Evolutionary conservation across 2,329 filamentous ascomycete genomes (phyloP), one percentile per base, ranked within the genome.

Genomic region (Ascochyta clinopodiicola): DNA sequence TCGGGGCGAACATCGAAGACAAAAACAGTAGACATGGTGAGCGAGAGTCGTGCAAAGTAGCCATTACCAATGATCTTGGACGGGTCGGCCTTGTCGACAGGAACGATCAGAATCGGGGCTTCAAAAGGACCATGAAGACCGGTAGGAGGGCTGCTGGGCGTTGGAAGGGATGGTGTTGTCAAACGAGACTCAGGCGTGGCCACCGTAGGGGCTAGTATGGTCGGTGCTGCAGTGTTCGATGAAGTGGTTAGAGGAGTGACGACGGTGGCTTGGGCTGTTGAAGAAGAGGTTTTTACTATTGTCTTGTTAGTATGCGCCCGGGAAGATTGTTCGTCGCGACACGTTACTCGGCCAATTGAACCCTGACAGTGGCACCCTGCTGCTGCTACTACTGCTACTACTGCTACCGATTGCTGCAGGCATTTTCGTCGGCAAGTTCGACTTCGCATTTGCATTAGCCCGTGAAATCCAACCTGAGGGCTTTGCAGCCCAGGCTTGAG

Each of bases 1-100:
- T 64, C 66, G 3, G 68, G 59, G 0, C 77, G 76, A 22, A 82
- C 70, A 57, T 82, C 77, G 62, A 82, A 82, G 55, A 75, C 77
- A 72, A 81, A 81, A 56, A 82, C 59, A 9, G 74, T 72, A 36
- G 68, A 73, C n/a, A 63, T 57, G 3, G 61, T 72, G 1, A 75
- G 68, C 4, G 76, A 78, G 55, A 82, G 68, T 13, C 71, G 63
- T 17, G 72, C 79, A 34, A 68, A 70, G 63, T 75, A 78, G 22
- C 71, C 65, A 0, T 76, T 75, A 0, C 80, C 79, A 32, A 74
- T 75, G 7, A 75, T 67, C 19, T 59, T 71, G 54, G 75, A 61
- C 0, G 80, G 79, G 19, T 78, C 40, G 27, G 62, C 42, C 13
- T 61, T 68, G 42, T 75, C 71, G 46, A 79, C 62, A 2, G 75